These are phyloP conservation scores for Fomitopsis serialis DNA, from an alignment of 768 basidiomycete species.

Conservation along the genomic window DNA sequence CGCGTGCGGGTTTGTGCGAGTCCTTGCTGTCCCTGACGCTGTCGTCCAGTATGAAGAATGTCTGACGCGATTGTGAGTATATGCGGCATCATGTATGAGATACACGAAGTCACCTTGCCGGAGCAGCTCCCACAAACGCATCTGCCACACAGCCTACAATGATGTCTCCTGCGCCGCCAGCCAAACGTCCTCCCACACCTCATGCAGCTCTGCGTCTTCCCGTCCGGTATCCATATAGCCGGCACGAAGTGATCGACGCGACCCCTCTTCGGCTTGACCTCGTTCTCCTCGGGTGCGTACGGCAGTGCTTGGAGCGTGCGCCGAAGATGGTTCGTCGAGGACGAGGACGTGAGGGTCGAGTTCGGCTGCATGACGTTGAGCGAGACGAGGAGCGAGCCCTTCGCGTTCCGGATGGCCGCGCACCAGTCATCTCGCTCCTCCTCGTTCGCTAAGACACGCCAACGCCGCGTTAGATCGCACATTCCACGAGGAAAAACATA, in stretches of 20 bases:
- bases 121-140: constrained; percentile 88
- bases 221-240: constrained; percentile 90
- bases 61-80: constrained; percentile 37
- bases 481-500: background rate
- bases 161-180: constrained; percentile 76
- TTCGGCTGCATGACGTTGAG: constrained; percentile 70
- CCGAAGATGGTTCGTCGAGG: constrained; percentile 71
- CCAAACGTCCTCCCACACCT: constrained; percentile 73
- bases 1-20: constrained; percentile 59
- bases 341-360: constrained; percentile 75
- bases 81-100: background rate
- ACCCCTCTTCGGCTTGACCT: constrained; percentile 33
- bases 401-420: constrained; percentile 60
- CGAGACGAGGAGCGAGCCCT: constrained; percentile 62
- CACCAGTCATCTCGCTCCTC: constrained; percentile 64
- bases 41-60: constrained; percentile 72
- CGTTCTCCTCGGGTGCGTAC: constrained; percentile 48
- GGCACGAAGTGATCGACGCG: constrained; percentile 82
- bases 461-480: background rate
- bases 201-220: constrained; percentile 81
- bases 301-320: constrained; percentile 70
- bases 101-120: constrained; percentile 46
- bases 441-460: constrained; percentile 36
- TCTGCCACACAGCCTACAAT: constrained; percentile 80
- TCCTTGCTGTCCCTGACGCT: constrained; percentile 39